Conservation (phyloP, 2,329 filamentous ascomycete species). For the Penicillium nordicum region DNA sequence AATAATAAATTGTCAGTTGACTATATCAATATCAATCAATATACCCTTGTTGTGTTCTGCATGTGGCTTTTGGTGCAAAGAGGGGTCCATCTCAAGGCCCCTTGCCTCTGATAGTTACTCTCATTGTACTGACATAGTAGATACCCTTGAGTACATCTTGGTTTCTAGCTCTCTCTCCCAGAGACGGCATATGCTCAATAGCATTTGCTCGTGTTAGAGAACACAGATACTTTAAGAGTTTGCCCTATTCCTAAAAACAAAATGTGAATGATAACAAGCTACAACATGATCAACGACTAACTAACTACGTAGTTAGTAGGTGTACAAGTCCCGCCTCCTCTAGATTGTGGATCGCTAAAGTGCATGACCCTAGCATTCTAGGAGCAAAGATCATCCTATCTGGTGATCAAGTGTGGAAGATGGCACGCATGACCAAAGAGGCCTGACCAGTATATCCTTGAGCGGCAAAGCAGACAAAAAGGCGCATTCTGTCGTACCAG, state of each 20-base stretch:
- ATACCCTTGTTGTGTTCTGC: slow-evolving; percentile 6
- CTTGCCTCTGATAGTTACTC: neutral
- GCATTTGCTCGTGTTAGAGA: neutral
- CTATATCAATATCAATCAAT: slow-evolving; percentile 6
- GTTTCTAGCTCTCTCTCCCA: neutral
- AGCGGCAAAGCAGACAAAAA: neutral
- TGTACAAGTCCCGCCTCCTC: neutral
- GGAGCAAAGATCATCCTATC: neutral
- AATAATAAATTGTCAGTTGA: slow-evolving; percentile 4
- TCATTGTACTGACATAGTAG: neutral
- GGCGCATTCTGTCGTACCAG: slow-evolving; percentile 1
- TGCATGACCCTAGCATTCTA: neutral
- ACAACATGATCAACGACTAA: neutral
- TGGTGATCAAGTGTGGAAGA: slow-evolving; percentile 1
- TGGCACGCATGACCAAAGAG: slow-evolving; percentile 3
- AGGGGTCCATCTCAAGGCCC: neutral
- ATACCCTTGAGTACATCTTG: neutral
- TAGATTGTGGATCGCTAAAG: neutral
- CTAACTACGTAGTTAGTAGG: no score
- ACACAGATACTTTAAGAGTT: neutral
- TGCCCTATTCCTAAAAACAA: neutral
- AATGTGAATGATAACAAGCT: neutral
- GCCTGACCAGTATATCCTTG: neutral
- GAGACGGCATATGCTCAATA: slow-evolving; percentile 17
- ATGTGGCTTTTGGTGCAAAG: neutral